Conservation (phyloP, 495 filamentous ascomycete species). For the Podospora anserina region DNA sequence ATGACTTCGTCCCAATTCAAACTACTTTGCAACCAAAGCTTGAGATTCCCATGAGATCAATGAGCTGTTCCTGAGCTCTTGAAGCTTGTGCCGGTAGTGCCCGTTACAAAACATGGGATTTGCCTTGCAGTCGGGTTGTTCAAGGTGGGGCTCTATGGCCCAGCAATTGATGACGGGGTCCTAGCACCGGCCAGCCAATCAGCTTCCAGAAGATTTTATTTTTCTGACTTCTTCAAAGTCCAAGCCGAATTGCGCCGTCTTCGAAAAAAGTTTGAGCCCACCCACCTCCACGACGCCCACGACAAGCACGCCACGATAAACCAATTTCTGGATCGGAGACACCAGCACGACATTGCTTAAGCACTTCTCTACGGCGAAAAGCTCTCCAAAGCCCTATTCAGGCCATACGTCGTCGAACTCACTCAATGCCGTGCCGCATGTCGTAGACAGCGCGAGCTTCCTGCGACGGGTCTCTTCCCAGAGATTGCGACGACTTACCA, state of each 20-base stretch:
- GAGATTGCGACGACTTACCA: constrained; percentile 28
- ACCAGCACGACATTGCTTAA: background rate
- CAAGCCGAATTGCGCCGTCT: background rate
- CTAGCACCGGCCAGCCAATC: background rate
- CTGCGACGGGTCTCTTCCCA: constrained; percentile 16
- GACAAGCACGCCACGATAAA: background rate
- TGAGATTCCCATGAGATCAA: background rate
- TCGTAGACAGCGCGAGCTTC: constrained; percentile 20
- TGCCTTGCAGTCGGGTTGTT: background rate
- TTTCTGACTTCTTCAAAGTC: background rate
- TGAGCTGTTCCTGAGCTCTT: background rate
- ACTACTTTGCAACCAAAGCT: background rate
- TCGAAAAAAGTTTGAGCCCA: background rate
- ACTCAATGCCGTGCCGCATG: constrained; percentile 21
- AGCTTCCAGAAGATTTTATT: background rate
- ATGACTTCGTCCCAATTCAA: background rate
- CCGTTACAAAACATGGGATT: background rate
- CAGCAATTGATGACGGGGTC: background rate
- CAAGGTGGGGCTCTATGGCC: background rate
- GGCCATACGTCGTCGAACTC: background rate
- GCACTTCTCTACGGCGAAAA: background rate
- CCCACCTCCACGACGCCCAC: background rate
- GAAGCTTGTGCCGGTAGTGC: background rate
- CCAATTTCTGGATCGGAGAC: background rate
- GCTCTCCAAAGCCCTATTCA: background rate